These are phyloP conservation scores for Cryptococcus sp. DNA, from an alignment of 1,284 basidiomycete species.

Conservation along the genomic window DNA sequence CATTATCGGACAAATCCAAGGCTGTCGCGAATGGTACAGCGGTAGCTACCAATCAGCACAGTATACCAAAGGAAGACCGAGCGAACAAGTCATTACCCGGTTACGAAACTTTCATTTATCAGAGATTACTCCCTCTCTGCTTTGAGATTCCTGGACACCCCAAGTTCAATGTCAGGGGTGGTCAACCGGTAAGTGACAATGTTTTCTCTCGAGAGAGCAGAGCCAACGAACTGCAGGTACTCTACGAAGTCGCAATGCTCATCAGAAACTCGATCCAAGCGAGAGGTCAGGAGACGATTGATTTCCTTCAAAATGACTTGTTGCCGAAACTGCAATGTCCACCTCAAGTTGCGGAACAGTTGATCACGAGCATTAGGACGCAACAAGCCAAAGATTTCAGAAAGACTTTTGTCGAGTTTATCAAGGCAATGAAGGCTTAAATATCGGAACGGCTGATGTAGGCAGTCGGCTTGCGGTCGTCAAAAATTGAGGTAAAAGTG, in stretches of 20 bases:
- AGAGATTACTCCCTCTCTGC: constrained; percentile 73
- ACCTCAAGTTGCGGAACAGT: constrained; percentile 67
- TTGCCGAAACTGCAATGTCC: constrained; percentile 88
- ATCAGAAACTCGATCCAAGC: constrained; percentile 73
- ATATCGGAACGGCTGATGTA: too few species aligned
- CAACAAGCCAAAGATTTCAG: constrained; percentile 78
- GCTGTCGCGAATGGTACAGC: constrained; percentile 46
- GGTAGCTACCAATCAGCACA: constrained; percentile 33
- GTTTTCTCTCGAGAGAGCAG: background rate
- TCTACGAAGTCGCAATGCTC: constrained; percentile 80
- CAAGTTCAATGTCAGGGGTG: constrained; percentile 82
- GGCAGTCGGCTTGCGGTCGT: too few species aligned
- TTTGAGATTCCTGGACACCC: constrained; percentile 77
- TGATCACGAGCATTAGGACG: constrained; percentile 69
- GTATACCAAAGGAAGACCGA: constrained; percentile 30
- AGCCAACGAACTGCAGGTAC: constrained; percentile 55
- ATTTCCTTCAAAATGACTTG: constrained; percentile 74
- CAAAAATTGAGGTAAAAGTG: background rate
- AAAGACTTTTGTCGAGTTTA: constrained; percentile 81
- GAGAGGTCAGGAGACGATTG: constrained; percentile 76
- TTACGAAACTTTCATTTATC: constrained; percentile 90
- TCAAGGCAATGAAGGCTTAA: constrained; percentile 24
- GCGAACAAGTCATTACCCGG: constrained; percentile 65
- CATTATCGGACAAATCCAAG: constrained; percentile 36
- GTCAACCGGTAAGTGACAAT: constrained; percentile 61